These are phyloP conservation scores for Mycosphaerella arachidis DNA, from an alignment of 2,329 filamentous ascomycete species.

Conservation along the genomic window DNA sequence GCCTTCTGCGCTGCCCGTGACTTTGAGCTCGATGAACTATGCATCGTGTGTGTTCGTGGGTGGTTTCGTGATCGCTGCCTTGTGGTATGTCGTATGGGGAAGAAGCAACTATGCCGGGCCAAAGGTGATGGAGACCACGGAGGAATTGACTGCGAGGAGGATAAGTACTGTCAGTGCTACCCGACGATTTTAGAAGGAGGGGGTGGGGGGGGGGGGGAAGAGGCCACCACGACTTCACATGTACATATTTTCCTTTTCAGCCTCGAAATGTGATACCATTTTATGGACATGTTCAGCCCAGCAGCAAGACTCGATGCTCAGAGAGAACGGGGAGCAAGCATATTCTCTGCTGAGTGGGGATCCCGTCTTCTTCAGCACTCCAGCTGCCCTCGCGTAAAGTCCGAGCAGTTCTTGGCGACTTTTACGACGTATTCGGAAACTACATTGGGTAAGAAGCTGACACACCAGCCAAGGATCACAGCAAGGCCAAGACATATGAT, in stretches of 20 bases:
- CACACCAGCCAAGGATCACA: not conserved
- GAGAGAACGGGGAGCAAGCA: not conserved
- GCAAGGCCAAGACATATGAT: not conserved
- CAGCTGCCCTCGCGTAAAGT: not conserved
- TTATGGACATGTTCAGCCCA: not conserved
- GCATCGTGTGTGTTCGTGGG: slow-evolving; percentile 69
- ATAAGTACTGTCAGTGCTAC: not conserved
- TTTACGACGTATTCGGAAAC: not conserved
- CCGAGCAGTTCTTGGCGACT: not conserved
- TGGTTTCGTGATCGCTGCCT: slow-evolving; percentile 56
- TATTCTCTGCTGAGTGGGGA: not conserved
- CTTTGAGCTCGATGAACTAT: slow-evolving; percentile 62
- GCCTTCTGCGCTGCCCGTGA: slow-evolving; percentile 61
- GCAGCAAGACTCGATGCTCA: not conserved
- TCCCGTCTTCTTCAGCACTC: not conserved
- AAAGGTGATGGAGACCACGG: not conserved
- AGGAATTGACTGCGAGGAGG: not conserved
- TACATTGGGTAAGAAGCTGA: not conserved
- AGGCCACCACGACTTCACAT: too few relatives aligned
- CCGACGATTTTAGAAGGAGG: not conserved
- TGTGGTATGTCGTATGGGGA: slow-evolving; percentile 68
- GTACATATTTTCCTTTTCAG: not conserved
- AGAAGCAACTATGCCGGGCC: slow-evolving; percentile 63
- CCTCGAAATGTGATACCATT: not conserved
- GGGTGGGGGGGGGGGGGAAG: too few relatives aligned